phyloP scores from a whole-genome alignment of 495 filamentous ascomycete species.

The Penicillium subrubescens region DNA sequence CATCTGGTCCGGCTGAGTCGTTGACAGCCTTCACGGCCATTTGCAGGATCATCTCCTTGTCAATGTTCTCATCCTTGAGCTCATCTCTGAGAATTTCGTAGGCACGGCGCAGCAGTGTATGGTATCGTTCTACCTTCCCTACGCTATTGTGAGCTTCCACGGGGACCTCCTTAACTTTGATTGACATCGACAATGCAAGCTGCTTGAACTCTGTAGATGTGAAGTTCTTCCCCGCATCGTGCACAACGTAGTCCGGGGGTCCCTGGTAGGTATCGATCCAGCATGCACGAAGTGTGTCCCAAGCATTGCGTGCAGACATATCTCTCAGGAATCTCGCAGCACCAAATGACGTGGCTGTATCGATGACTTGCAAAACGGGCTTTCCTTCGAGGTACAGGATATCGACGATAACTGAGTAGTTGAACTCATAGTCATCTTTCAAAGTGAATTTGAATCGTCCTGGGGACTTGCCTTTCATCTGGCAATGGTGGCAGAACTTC shows the following conservation, averaged over 20 bases:
- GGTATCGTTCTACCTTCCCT: background rate
- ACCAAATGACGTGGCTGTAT: background rate
- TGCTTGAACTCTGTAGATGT: background rate
- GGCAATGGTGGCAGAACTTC: background rate
- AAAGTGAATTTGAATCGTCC: background rate
- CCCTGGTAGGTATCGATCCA: background rate
- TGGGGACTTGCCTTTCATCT: background rate
- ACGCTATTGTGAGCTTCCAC: background rate
- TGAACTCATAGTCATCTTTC: background rate
- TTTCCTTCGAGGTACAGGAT: background rate
- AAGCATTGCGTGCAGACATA: background rate
- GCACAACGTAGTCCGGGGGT: background rate
- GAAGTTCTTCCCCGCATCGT: background rate
- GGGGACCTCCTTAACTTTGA: background rate
- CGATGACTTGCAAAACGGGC: background rate
- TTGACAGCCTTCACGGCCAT: background rate
- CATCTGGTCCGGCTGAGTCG: background rate
- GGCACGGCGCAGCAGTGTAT: background rate
- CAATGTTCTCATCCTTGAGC: background rate
- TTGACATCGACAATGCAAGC: background rate
- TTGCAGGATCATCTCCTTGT: background rate
- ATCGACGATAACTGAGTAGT: background rate
- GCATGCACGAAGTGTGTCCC: background rate
- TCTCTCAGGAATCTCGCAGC: background rate
- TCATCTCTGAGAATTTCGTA: background rate